Percentiles rank a stretch among this genome's conserved stretches.
Evolutionary conservation across 2,329 filamentous ascomycete species (phyloP).

Genomic region (Alternaria longipes): DNA sequence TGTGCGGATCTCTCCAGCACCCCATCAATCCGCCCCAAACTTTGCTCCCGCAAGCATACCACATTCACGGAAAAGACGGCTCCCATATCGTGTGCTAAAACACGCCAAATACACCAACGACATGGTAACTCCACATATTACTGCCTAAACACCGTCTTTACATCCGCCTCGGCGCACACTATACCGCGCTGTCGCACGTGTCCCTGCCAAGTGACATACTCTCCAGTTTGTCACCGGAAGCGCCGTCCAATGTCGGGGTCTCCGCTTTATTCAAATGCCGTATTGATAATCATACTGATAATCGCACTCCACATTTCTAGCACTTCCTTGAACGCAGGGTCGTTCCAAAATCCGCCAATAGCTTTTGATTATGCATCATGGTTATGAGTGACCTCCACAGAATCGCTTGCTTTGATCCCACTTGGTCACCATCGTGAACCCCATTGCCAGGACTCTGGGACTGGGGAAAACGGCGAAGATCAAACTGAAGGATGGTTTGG

Average conservation of each 20-base stretch:
- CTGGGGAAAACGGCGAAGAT: slow-evolving; percentile 14
- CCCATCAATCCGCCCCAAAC: slow-evolving; percentile 5
- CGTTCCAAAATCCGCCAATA: slow-evolving; percentile 11
- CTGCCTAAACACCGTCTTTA: slow-evolving; percentile 1
- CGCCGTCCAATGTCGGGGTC: slow-evolving; percentile 8
- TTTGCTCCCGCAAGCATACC: slow-evolving; percentile 6
- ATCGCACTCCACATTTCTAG: slow-evolving; percentile 8
- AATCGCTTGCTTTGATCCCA: slow-evolving; percentile 12
- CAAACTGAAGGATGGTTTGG: slow-evolving; percentile 1
- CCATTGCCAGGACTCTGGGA: slow-evolving; percentile 14
- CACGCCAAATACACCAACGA: slow-evolving; percentile 4
- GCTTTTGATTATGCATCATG: neutral
- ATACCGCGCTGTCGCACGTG: slow-evolving; percentile 13
- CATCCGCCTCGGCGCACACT: slow-evolving; percentile 1
- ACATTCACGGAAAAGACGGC: slow-evolving; percentile 14
- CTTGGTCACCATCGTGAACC: slow-evolving; percentile 5
- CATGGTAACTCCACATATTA: slow-evolving; percentile 3
- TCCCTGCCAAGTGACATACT: slow-evolving; percentile 12
- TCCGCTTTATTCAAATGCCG: slow-evolving; percentile 13
- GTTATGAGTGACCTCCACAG: slow-evolving; percentile 4
- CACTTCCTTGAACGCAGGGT: slow-evolving; percentile 10
- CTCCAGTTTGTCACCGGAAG: slow-evolving; percentile 8
- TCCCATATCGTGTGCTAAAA: slow-evolving; percentile 5
- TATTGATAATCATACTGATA: slow-evolving; percentile 15
- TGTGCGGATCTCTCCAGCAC: slow-evolving; percentile 11